Evolutionary conservation across 83 land plant species (phyloP), one percentile per base, ranked within the genome.

Genomic region (Picea abies): DNA sequence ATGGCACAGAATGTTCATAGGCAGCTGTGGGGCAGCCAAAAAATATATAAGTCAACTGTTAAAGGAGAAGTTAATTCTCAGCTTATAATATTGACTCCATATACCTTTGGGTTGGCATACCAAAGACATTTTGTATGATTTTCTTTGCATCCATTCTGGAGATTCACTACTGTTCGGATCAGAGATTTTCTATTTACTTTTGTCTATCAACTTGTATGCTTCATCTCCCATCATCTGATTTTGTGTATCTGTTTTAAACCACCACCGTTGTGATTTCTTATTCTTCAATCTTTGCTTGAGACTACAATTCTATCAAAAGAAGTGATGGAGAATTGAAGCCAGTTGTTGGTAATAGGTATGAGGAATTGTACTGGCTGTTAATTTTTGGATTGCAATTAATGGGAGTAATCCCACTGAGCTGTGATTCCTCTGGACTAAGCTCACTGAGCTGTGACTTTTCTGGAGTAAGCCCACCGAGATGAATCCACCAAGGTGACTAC

Each of bases 21-120:
- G 17, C 14, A 32, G 73, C 44, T 70, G 44, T 70, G 73, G 16
- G 73, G 17, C 73, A 70, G 44, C 73, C 44, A 70, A 70, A 37
- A 5, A 14, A 11, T 32, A 35, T 70, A 4, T 29, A 37, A 32
- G 47, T 12, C 47, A 70, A 25, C 8, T 16, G 44, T 35, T 14
- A 37, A 70, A 70, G 7, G 5, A 70, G 44, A 70, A 35, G 39
- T 39, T 70, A 70, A 35, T 16, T 2, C 44, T 29, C 73, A 26
- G 41, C 17, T 68, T 32, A 68, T 68, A 25, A 68, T 68, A 26
- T 15, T 68, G 71, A 26, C 14, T 2, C 71, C 16, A 68, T 68
- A 23, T 68, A 26, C 71, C 16, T 68, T 12, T 68, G 71, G 71
- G 71, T 25, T 32, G 71, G 71, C 71, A 29, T 70, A 15, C 20